A percentile compares a stretch with the other conserved stretches of the same genome.
Conservation (phyloP, 768 basidiomycete genomes). For the Psilocybe tampanensis region DNA sequence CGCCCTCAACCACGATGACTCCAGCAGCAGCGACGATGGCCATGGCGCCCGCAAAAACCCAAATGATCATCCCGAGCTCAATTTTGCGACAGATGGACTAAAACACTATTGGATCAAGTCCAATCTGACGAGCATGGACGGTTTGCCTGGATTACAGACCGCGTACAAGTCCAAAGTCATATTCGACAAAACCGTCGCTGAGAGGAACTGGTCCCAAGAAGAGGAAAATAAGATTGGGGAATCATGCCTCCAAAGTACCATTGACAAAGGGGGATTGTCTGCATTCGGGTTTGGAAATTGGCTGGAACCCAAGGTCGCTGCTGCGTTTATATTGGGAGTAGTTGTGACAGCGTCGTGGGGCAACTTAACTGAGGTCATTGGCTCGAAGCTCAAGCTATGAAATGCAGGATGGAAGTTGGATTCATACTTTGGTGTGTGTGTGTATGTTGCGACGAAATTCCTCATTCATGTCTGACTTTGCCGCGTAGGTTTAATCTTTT, state of each 20-base stretch:
- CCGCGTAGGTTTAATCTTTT: too few species aligned
- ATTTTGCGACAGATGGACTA: slow-evolving; percentile 40
- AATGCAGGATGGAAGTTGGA: too few species aligned
- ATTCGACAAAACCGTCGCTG: slow-evolving; percentile 9
- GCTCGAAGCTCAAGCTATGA: not conserved
- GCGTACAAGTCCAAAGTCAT: slow-evolving; percentile 14
- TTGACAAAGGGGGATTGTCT: not conserved
- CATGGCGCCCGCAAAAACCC: not conserved
- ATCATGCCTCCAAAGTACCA: not conserved
- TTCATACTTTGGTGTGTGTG: too few species aligned
- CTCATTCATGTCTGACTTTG: too few species aligned
- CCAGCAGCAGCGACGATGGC: not conserved
- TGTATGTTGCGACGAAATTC: too few species aligned
- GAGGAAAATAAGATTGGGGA: slow-evolving; percentile 12
- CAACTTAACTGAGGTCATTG: slow-evolving; percentile 1
- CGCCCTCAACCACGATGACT: not conserved
- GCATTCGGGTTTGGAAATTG: not conserved
- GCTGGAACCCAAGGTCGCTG: slow-evolving; percentile 10
- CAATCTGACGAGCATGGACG: slow-evolving; percentile 22
- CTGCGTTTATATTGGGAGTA: slow-evolving; percentile 14
- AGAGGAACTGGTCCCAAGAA: slow-evolving; percentile 17
- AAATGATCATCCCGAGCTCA: not conserved
- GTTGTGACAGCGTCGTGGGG: slow-evolving; percentile 12
- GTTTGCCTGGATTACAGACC: slow-evolving; percentile 16
- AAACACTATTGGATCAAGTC: slow-evolving; percentile 48